phyloP scores from a whole-genome alignment of 495 filamentous ascomycete genomes.

The Chaetomium tenue region DNA sequence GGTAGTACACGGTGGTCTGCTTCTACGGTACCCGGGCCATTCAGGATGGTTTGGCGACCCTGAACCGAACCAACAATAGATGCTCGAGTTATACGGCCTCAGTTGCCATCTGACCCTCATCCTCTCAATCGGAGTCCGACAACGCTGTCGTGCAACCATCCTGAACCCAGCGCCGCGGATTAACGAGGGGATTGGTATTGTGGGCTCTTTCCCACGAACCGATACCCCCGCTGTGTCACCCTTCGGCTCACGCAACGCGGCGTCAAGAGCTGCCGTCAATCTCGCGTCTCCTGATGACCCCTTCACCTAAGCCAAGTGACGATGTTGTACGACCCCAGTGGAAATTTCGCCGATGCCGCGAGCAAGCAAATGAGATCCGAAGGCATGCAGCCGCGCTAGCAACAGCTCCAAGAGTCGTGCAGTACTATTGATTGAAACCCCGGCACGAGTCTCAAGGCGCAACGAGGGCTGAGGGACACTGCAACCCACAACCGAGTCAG shows the following conservation, averaged over 20 bases:
- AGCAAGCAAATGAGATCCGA: background rate
- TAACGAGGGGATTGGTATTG: conserved; percentile 11
- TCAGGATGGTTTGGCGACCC: background rate
- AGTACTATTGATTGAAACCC: background rate
- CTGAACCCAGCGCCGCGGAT: conserved; percentile 22
- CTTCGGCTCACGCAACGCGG: background rate
- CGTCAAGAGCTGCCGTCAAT: conserved; percentile 1
- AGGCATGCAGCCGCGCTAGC: background rate
- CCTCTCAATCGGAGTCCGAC: conserved; percentile 11
- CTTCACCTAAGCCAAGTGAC: conserved; percentile 5
- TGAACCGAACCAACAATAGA: conserved; percentile 1
- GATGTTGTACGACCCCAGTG: background rate
- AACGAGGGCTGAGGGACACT: background rate
- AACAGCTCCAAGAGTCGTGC: background rate
- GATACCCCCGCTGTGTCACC: background rate
- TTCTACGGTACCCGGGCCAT: background rate
- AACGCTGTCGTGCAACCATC: conserved; percentile 14
- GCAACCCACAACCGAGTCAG: background rate
- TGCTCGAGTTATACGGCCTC: background rate
- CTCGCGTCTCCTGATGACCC: conserved; percentile 1
- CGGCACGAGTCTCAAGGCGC: conserved; percentile 3
- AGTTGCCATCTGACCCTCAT: conserved; percentile 18
- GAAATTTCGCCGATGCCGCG: conserved; percentile 10
- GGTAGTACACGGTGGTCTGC: conserved; percentile 7
- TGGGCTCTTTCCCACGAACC: conserved; percentile 5